Conservation (phyloP, 139 green algal species). For the Astrephomene gubernaculifera region DNA sequence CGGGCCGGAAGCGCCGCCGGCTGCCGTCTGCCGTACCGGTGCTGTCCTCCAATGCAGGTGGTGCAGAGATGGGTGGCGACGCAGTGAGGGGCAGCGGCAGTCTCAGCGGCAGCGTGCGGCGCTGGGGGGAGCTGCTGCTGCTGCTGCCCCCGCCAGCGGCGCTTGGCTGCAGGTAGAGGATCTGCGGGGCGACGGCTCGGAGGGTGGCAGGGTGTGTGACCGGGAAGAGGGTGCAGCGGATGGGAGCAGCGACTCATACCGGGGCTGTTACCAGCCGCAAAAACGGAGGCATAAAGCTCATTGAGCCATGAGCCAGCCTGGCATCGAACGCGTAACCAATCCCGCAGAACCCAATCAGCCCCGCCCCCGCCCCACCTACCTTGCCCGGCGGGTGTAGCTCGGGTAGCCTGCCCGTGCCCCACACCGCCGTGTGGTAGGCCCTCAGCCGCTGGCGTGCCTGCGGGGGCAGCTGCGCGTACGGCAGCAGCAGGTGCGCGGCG, state of each 20-base stretch:
- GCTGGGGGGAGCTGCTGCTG: conserved; percentile 3
- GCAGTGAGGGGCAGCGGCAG: not conserved
- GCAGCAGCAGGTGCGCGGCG: conserved; percentile 28
- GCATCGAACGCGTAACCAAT: no score
- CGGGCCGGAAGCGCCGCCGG: conserved; percentile 18
- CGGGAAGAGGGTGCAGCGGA: not conserved
- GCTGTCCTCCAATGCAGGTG: not conserved
- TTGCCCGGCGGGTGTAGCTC: conserved; percentile 33
- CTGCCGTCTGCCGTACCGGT: not conserved
- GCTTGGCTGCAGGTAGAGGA: conserved; percentile 40
- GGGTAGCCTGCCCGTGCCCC: not conserved
- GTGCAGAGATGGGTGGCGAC: not conserved
- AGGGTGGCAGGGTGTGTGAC: not conserved
- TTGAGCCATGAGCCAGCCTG: no score
- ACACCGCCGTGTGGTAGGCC: conserved; percentile 20
- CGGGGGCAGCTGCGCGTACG: not conserved
- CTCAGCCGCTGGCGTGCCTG: not conserved
- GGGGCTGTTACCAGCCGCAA: no score
- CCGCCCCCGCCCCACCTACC: not conserved
- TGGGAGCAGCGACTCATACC: not conserved
- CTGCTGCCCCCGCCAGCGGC: not conserved
- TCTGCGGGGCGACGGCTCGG: not conserved
- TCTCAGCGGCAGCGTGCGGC: not conserved
- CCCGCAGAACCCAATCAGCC: no score
- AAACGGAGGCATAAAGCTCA: no score